Conservation (phyloP, 805 yeast genomes). For the Starmerella powellii region DNA sequence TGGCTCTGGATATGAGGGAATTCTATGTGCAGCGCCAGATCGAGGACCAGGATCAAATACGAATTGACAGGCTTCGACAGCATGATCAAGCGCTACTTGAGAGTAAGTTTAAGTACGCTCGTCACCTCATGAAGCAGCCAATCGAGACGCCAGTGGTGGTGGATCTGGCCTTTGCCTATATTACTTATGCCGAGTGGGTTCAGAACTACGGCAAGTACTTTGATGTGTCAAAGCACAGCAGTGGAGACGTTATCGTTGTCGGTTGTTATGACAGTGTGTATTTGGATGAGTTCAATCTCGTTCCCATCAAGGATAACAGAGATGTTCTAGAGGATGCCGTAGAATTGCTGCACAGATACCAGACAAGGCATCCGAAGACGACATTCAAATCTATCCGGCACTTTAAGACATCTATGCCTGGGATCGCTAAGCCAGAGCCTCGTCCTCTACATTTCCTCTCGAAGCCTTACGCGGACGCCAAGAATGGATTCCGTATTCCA, state of each 20-base stretch:
- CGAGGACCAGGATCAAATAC: conserved; percentile 14
- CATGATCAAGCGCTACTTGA: conserved; percentile 15
- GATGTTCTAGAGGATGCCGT: conserved; percentile 10
- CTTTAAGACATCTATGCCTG: conserved; percentile 7
- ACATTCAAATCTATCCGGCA: conserved; percentile 7
- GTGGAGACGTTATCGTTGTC: conserved; percentile 16
- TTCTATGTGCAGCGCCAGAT: conserved; percentile 16
- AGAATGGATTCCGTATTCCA: not conserved
- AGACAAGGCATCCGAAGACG: conserved; percentile 7
- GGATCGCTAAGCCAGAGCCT: conserved; percentile 5
- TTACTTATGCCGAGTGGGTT: conserved; percentile 12
- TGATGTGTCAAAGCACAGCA: conserved; percentile 7
- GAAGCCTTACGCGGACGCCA: not conserved
- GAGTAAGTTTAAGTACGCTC: conserved; percentile 13
- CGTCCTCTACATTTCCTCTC: conserved; percentile 13
- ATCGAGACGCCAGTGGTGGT: conserved; percentile 17
- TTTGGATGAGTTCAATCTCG: conserved; percentile 13
- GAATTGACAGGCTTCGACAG: conserved; percentile 16
- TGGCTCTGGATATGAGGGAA: conserved; percentile 12
- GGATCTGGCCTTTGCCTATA: conserved; percentile 19
- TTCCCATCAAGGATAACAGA: conserved; percentile 10
- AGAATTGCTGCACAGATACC: conserved; percentile 10
- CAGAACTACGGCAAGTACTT: conserved; percentile 10
- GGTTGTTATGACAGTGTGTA: conserved; percentile 20
- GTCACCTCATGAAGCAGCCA: conserved; percentile 15